phyloP scores from a whole-genome alignment of 345 rosid species.

The rapeseed (Brassica napus) region DNA sequence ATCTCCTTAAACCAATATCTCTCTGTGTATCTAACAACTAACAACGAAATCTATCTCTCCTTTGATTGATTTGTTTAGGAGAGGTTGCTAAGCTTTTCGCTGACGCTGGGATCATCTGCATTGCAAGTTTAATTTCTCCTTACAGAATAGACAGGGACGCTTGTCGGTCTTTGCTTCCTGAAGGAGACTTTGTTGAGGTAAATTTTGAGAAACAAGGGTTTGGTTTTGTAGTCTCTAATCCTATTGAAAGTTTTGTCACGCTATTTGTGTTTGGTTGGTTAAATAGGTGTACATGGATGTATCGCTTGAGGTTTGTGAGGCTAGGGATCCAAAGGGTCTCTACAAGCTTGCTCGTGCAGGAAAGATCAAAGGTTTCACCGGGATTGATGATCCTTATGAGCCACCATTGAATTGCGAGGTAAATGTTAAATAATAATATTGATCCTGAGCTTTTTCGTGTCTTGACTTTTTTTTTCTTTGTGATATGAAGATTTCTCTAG shows the following conservation, averaged over 20 bases:
- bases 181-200: conserved; percentile 83
- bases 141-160: conserved; percentile 67
- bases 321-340: conserved; percentile 82
- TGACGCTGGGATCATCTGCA: conserved; percentile 78
- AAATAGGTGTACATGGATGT: conserved; percentile 74
- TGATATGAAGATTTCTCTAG: conserved; percentile 39
- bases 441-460: not conserved
- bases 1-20: not conserved
- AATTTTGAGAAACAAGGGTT: not conserved
- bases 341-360: conserved; percentile 93
- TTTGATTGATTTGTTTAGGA: conserved; percentile 42
- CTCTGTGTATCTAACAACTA: no score
- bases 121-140: conserved; percentile 80
- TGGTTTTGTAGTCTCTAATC: not conserved
- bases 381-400: conserved; percentile 83
- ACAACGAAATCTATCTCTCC: no score
- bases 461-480: not conserved
- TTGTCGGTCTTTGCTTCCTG: conserved; percentile 62
- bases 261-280: not conserved
- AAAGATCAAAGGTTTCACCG: conserved; percentile 81
- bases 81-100: conserved; percentile 87
- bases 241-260: not conserved
- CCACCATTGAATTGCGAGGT: conserved; percentile 69
- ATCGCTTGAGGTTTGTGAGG: conserved; percentile 71
- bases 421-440: conserved; percentile 3